A percentile compares a stretch with the other conserved stretches of the same genome.
These are phyloP conservation scores for Naganishia onofrii DNA, from an alignment of 768 basidiomycete genomes.

Conservation along the genomic window DNA sequence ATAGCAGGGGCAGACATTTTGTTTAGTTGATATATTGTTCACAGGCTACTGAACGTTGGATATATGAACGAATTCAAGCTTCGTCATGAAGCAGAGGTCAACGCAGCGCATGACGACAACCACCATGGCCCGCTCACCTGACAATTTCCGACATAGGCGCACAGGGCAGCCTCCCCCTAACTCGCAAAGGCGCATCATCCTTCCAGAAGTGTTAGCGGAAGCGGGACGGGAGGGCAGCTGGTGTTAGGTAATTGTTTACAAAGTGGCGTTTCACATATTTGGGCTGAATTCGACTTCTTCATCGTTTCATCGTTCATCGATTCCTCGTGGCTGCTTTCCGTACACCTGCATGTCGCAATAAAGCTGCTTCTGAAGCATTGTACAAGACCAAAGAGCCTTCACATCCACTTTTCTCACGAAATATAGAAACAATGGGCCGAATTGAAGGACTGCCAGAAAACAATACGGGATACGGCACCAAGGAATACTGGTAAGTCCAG, in stretches of 20 bases:
- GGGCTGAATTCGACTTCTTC: conserved; percentile 9
- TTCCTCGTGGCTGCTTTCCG: neutral
- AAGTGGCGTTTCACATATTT: neutral
- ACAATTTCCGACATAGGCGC: conserved; percentile 6
- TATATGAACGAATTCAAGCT: neutral
- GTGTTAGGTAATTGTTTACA: conserved; percentile 22
- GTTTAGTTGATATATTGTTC: neutral
- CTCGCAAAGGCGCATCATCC: conserved; percentile 10
- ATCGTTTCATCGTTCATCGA: neutral
- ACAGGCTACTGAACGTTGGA: neutral
- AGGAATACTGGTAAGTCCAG: conserved; percentile 47
- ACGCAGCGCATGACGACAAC: conserved; percentile 26
- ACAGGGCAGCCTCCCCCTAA: too few relatives aligned
- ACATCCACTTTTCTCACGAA: neutral
- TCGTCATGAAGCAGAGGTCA: neutral
- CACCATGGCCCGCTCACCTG: conserved; percentile 10
- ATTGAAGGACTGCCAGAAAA: conserved; percentile 38
- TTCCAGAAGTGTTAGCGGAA: conserved; percentile 22
- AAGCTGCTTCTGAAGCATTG: too few relatives aligned
- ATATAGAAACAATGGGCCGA: neutral
- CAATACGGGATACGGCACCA: conserved; percentile 51
- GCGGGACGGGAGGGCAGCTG: neutral
- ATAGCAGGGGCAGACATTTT: conserved; percentile 26
- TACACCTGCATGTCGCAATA: too few relatives aligned
- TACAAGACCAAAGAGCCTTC: neutral